phyloP scores from a whole-genome alignment of 2,329 filamentous ascomycete species.

The Capronia americana region DNA sequence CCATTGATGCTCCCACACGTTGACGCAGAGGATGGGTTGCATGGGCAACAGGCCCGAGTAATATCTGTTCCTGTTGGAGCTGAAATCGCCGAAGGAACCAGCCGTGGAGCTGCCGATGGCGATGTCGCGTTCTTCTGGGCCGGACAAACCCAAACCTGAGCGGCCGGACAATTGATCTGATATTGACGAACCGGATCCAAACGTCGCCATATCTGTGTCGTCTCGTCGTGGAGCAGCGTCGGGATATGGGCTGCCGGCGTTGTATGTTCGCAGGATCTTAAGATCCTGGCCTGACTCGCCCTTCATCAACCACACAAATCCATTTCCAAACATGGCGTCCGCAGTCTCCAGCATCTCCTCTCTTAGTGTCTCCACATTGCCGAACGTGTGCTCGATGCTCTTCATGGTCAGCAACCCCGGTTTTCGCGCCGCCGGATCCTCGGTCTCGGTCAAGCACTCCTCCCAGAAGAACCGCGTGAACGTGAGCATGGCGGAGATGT shows the following conservation, averaged over 20 bases:
- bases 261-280: slow-evolving; percentile 84
- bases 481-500: slow-evolving; percentile 93
- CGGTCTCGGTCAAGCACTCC: slow-evolving; percentile 44
- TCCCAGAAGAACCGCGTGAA: slow-evolving; percentile 74
- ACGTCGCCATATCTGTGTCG: slow-evolving; percentile 53
- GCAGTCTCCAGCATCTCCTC: slow-evolving; percentile 81
- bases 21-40: slow-evolving; percentile 78
- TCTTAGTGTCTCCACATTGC: slow-evolving; percentile 80
- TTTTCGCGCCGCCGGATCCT: slow-evolving; percentile 26
- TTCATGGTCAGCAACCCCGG: slow-evolving; percentile 44
- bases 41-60: slow-evolving; percentile 32
- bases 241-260: slow-evolving; percentile 86
- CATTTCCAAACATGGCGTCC: slow-evolving; percentile 91
- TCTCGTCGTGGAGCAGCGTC: slow-evolving; percentile 81
- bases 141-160: slow-evolving; percentile 6
- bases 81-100: slow-evolving; percentile 40
- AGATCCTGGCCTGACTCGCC: slow-evolving; percentile 53
- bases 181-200: slow-evolving; percentile 40
- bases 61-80: slow-evolving; percentile 25
- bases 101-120: slow-evolving; percentile 28
- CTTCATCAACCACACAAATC: slow-evolving; percentile 94
- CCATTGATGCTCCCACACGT: slow-evolving; percentile 96
- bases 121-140: slow-evolving; percentile 21
- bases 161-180: slow-evolving; percentile 29
- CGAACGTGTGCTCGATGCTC: slow-evolving; percentile 72